phyloP scores from a whole-genome alignment of 2,329 filamentous ascomycete species.

The Pyrenochaeta sp. region DNA sequence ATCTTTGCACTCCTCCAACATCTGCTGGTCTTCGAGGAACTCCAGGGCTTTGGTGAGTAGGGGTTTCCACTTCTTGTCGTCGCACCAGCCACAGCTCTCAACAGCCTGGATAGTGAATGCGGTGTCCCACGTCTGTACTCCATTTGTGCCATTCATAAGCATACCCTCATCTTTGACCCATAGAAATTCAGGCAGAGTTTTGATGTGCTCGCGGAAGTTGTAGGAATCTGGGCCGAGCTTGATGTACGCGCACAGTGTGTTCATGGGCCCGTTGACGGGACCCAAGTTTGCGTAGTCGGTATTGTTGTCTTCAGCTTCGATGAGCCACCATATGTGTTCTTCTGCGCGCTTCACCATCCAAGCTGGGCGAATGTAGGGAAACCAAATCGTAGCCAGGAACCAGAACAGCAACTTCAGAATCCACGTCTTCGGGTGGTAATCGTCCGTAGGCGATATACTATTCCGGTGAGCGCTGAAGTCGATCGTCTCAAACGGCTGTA shows the following conservation, averaged over 20 bases:
- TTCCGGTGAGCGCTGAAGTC: slow-evolving; percentile 82
- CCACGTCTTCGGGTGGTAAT: slow-evolving; percentile 93
- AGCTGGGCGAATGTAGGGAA: slow-evolving; percentile 75
- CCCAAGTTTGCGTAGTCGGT: slow-evolving; percentile 87
- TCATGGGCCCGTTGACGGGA: slow-evolving; percentile 90
- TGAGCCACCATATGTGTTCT: slow-evolving; percentile 80
- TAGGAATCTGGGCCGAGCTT: slow-evolving; percentile 78
- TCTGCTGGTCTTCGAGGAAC: slow-evolving; percentile 91
- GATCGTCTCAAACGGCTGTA: slow-evolving; percentile 78
- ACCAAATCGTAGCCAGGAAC: slow-evolving; percentile 80
- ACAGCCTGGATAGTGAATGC: slow-evolving; percentile 86
- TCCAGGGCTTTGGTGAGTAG: slow-evolving; percentile 84
- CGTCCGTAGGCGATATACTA: slow-evolving; percentile 79
- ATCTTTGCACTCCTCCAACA: slow-evolving; percentile 81
- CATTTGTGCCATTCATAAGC: slow-evolving; percentile 95
- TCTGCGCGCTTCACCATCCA: slow-evolving; percentile 76
- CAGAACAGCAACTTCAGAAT: slow-evolving; percentile 81
- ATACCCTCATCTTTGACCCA: slow-evolving; percentile 95
- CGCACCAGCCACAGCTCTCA: slow-evolving; percentile 79
- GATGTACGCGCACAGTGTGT: slow-evolving; percentile 85
- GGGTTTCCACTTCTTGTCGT: slow-evolving; percentile 77
- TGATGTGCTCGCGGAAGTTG: slow-evolving; percentile 77
- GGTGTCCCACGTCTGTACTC: slow-evolving; percentile 98
- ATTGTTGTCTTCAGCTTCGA: slow-evolving; percentile 92
- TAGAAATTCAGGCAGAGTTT: slow-evolving; percentile 83